Evolutionary conservation across 176 grass and related monocot species (phyloP).

Genomic region (Phragmites australis): DNA sequence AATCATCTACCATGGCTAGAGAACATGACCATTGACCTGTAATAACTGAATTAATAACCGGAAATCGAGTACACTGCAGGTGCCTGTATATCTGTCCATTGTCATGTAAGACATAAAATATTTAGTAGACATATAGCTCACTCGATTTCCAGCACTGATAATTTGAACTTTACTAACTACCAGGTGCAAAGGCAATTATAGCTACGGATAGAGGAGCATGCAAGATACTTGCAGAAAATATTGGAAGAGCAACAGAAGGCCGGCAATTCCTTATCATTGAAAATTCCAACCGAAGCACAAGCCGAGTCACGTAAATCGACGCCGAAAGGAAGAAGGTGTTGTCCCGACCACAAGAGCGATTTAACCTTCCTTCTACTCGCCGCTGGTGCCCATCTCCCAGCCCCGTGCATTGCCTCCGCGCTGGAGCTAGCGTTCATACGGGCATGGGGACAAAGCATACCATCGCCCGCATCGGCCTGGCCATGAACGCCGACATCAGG

Average conservation of each 20-base stretch:
- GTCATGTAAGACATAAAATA: neutral
- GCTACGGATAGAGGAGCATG: slow-evolving; percentile 82
- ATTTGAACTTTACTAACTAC: slow-evolving; percentile 13
- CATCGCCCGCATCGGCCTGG: too few species aligned
- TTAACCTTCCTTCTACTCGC: too few species aligned
- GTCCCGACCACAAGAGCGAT: too few species aligned
- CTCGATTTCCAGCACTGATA: neutral
- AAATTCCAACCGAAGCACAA: slow-evolving; percentile 27
- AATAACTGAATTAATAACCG: neutral
- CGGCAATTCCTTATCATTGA: slow-evolving; percentile 36
- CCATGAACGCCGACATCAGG: too few species aligned
- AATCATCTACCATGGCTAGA: neutral
- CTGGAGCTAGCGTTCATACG: too few species aligned
- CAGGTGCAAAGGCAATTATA: slow-evolving; percentile 84
- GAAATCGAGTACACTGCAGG: neutral
- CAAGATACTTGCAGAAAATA: slow-evolving; percentile 87
- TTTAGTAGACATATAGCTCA: neutral
- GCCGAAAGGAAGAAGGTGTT: too few species aligned
- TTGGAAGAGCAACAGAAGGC: slow-evolving; percentile 75
- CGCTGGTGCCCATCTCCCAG: too few species aligned
- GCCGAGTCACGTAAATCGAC: slow-evolving; percentile 15
- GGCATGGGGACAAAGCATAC: too few species aligned
- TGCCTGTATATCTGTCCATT: too few species aligned
- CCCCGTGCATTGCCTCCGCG: too few species aligned
- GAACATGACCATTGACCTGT: neutral